A percentile compares a stretch with the other conserved stretches of the same genome.
These are phyloP conservation scores for Capsella rubella DNA, from an alignment of 441 rosid genomes.

Conservation along the genomic window DNA sequence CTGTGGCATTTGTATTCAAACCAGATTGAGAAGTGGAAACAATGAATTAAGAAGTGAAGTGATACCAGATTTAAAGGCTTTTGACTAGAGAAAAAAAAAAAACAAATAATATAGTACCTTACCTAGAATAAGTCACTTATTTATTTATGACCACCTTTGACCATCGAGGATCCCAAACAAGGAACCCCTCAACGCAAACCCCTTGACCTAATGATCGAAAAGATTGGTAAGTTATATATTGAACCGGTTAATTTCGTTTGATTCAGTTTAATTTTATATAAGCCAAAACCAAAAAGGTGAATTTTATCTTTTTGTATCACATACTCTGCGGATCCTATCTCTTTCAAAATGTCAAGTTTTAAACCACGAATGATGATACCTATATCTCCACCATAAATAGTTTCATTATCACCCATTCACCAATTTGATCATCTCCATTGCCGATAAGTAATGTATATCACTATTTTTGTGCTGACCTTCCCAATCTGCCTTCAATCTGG, in stretches of 20 bases:
- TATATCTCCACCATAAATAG: background rate
- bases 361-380: background rate
- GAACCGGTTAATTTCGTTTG: background rate
- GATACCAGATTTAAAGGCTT: too few species aligned
- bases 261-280: background rate
- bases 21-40: too few species aligned
- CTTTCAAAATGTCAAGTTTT: background rate
- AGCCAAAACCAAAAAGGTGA: background rate
- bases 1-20: background rate
- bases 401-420: background rate
- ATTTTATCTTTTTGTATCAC: background rate
- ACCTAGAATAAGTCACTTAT: too few species aligned
- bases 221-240: background rate
- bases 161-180: background rate
- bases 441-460: background rate
- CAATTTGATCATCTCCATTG: background rate
- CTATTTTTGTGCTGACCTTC: background rate
- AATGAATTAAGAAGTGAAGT: too few species aligned
- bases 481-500: background rate
- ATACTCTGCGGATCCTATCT: too few species aligned
- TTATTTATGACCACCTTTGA: too few species aligned
- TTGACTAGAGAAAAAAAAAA: too few species aligned
- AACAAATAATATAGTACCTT: too few species aligned
- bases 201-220: background rate
- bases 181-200: background rate